Base-by-base conservation (phyloP, 345 rosid genomes). In the Hibiscus syriacus region DNA sequence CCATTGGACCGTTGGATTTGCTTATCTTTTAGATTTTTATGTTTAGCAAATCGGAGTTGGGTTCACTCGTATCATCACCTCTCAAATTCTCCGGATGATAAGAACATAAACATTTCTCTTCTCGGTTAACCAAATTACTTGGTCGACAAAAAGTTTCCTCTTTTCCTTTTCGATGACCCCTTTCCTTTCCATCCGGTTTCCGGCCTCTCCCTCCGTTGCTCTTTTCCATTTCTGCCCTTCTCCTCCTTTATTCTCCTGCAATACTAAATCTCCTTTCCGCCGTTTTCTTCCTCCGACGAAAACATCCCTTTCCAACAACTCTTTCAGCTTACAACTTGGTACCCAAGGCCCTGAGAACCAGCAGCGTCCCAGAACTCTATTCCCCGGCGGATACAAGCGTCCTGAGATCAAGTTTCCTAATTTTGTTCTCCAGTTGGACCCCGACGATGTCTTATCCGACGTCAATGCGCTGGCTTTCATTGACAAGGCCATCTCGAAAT, bases 321-420 rank as follows among this genome's bases (percentile, higher is more conserved):
- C 48, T 60, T 38, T 71, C 29, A 12, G 7, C 64, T 71, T 60
- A 17, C 77, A 78, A 39, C 65, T 79, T 41, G 55, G 75, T 26
- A 71, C 81, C 32, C 73, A 52, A 34, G 26, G 23, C 69, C 39
- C 67, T 10, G 43, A 69, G 27, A 67, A 77, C 29, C 78, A 67
- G 60, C 74, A 61, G 49, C 84, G 82, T 2, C 86, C 85, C 13
- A 80, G 88, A 52, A 90, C 99, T 41, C 76, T 87, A n/a, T 94
- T 79, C 71, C 97, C 97, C 9, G 97, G 99, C 49, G 97, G 98
- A 7, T 89, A 77, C 82, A 94, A 91, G 84, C 92, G 96, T 8
- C 90, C 96, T 11, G 95, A 87, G 74, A 79, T 94, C 64, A 71
- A 84, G 48, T 86, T 89, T 71, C 96, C 99, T 20, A 80, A 77